Evolutionary conservation across 2,329 filamentous ascomycete species (phyloP), one percentile per base, ranked within the genome.

Genomic region (Penicillium sclerotigenum): DNA sequence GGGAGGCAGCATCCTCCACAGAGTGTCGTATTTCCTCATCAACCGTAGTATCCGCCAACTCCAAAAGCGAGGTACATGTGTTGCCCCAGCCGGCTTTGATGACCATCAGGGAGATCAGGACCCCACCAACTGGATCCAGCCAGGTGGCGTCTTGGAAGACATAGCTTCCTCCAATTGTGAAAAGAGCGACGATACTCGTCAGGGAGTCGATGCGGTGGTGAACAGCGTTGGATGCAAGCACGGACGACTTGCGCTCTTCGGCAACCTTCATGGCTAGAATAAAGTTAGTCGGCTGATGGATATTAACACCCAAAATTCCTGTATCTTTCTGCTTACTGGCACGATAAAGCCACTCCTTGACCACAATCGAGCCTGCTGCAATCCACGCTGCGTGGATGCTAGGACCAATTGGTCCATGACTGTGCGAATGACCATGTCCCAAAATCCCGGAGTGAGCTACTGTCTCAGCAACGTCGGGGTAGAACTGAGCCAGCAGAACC

Each of bases 291-390:
- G 56, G 46, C 33, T 34, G 14, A 31, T 20, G 3, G 11, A 26
- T 16, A 24, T 13, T 24, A 28, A 38, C 37, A 18, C 18, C 28
- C 8, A 33, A 33, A 13, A 36, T 22, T 20, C 46, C 20, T 29
- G 14, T 11, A 26, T 50, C 18, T 46, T 11, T 10, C n/a, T 38
- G 84, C 89, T 80, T 85, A 94, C 93, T 99, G 61, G 93, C 91
- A 79, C 89, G 87, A 72, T 97, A 99, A 26, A 99, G 80, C 90
- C 92, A 99, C 75, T 99, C 94, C 77, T 99, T 99, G 67, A 97
- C 80, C 26, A 91, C 75, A 55, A 99, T 94, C 2, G 91, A 96
- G 20, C 90, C 93, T 38, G 85, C 88, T 34, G 94, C 93, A 57
- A 99, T 78, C 94, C 94, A 99, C 8, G 90, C 93, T 22, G 94